phyloP scores from a whole-genome alignment of 768 basidiomycete species.

The Naganishia vishniacii region DNA sequence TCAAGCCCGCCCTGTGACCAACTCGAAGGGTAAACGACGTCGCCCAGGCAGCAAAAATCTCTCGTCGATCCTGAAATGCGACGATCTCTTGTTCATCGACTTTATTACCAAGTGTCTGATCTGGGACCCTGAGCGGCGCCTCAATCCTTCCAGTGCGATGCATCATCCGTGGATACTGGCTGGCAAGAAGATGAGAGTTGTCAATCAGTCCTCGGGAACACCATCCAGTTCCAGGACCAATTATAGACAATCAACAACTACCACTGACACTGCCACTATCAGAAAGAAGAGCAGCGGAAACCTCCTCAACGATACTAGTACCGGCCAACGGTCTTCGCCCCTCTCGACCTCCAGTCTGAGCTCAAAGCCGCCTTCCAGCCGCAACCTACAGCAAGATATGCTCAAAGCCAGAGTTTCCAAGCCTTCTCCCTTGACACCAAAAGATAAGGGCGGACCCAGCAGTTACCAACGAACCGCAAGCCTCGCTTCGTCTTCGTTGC shows the following conservation, averaged over 20 bases:
- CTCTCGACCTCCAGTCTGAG: neutral
- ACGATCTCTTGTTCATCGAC: slow-evolving; percentile 92
- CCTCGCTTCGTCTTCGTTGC: neutral
- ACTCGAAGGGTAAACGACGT: slow-evolving; percentile 89
- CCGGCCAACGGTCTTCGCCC: neutral
- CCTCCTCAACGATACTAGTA: neutral
- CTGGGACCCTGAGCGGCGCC: slow-evolving; percentile 93
- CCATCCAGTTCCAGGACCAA: neutral
- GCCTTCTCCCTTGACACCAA: neutral
- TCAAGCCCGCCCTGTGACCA: slow-evolving; percentile 85
- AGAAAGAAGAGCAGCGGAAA: slow-evolving; percentile 1
- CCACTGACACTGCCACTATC: neutral
- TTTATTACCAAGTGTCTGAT: slow-evolving; percentile 94
- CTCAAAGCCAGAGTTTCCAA: slow-evolving; percentile 14
- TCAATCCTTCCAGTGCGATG: slow-evolving; percentile 88
- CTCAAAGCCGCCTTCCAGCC: neutral
- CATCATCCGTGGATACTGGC: slow-evolving; percentile 81
- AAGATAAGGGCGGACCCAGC: neutral
- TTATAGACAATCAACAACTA: neutral
- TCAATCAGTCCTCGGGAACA: neutral
- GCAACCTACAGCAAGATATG: slow-evolving; percentile 10
- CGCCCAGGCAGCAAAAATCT: slow-evolving; percentile 87
- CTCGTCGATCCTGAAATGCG: slow-evolving; percentile 78
- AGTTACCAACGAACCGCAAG: neutral
- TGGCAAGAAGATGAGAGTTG: slow-evolving; percentile 47